These are phyloP conservation scores for Gardenia jasminoides DNA, from an alignment of 257 asterid species.

Conservation along the genomic window DNA sequence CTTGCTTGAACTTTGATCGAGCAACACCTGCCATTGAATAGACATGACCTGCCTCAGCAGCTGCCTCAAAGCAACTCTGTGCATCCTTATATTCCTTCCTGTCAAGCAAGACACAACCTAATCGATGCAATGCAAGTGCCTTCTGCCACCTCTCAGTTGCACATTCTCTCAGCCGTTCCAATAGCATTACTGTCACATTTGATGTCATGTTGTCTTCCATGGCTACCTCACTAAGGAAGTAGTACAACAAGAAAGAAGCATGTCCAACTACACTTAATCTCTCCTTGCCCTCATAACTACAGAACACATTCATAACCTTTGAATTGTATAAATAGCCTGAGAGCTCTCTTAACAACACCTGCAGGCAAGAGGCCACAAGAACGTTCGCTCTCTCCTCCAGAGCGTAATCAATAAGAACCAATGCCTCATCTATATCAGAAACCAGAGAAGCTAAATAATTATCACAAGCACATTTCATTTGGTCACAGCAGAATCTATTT, in stretches of 20 bases:
- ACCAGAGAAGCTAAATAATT: conserved; percentile 40
- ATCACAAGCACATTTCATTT: conserved; percentile 46
- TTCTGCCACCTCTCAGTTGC: conserved; percentile 47
- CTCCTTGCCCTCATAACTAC: conserved; percentile 45
- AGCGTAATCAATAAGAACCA: conserved; percentile 47
- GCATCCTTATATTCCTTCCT: conserved; percentile 43
- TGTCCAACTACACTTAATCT: conserved; percentile 37
- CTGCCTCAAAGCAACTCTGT: conserved; percentile 42
- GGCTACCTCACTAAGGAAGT: conserved; percentile 49
- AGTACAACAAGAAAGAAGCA: conserved; percentile 45
- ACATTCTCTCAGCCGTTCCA: conserved; percentile 46
- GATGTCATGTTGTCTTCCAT: conserved; percentile 45
- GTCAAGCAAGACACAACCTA: conserved; percentile 45
- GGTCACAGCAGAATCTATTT: conserved; percentile 52
- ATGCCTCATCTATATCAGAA: conserved; percentile 43
- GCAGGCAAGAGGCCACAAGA: conserved; percentile 49
- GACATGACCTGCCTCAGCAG: conserved; percentile 38
- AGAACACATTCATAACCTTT: conserved; percentile 38
- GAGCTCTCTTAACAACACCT: conserved; percentile 46
- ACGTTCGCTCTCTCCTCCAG: conserved; percentile 46
- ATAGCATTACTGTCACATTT: conserved; percentile 36
- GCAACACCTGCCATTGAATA: conserved; percentile 49
- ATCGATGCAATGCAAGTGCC: conserved; percentile 40
- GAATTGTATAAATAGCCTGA: conserved; percentile 40
- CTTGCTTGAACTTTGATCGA: conserved; percentile 42